Evolutionary conservation across 2,329 filamentous ascomycete genomes (phyloP), one percentile per base, ranked within the genome.

Genomic region (Talaromyces rugulosus): DNA sequence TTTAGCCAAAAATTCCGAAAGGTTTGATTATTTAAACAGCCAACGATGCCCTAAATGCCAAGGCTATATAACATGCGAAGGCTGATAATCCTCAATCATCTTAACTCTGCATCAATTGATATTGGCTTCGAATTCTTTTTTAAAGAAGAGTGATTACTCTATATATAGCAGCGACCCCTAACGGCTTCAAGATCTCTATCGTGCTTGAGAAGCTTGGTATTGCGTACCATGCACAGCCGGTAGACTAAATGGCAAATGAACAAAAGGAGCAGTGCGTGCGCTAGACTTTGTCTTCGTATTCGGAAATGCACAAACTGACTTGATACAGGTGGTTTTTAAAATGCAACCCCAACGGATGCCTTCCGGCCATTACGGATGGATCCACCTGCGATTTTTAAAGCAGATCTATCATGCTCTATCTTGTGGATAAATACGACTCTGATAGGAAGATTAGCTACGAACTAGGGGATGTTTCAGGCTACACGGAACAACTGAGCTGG

Each of bases 291-390:
- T 9, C 6, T 33, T 33, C 9, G 31, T 33, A 33, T 33, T 33
- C 7, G 31, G 31, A 33, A 33, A 9, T 33, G 8, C 8, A 44
- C 40, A n/a, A 2, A 44, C 6, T 18, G 6, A 9, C 40, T n/a
- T 23, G 23, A 12, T n/a, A 36, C n/a, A 70, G 70, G 11, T 80
- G 78, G 78, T 82, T 76, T 66, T 64, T 81, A 51, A 73, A 77
- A 52, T 79, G 81, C 62, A 81, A 81, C 62, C 80, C 79, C n/a
- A 81, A 81, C 65, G 80, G 79, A 34, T 76, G 79, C 42, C 81
- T 81, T 59, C 80, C 79, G 18, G 80, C 78, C 18, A 72, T 82
- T 51, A 70, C 75, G 34, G 79, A 82, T 66, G 71, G 71, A 44
- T 63, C 68, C 0, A 65, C 75, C 67, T 70, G 74, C 2, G 70